These are phyloP conservation scores for Cronartium quercuum DNA, from an alignment of 1,284 basidiomycete species.

Conservation along the genomic window DNA sequence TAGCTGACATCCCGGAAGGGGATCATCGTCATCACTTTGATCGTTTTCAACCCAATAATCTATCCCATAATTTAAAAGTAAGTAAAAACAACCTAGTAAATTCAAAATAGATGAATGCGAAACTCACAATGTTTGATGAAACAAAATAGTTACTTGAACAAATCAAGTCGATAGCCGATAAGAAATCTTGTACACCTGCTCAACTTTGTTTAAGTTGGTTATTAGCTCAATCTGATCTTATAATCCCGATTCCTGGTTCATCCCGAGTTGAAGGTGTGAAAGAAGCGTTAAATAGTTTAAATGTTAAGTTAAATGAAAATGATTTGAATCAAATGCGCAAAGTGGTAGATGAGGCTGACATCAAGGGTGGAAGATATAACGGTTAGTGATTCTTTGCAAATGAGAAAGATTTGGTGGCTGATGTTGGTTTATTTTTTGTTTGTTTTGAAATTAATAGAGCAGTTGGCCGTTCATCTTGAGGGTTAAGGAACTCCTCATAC, in stretches of 20 bases:
- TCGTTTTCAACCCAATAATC: constrained; percentile 48
- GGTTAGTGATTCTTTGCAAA: neutral
- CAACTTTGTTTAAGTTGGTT: constrained; percentile 53
- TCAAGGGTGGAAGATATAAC: constrained; percentile 22
- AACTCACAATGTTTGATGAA: neutral
- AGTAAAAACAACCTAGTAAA: constrained; percentile 13
- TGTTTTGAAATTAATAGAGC: neutral
- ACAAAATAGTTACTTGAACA: constrained; percentile 13
- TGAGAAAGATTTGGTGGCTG: neutral
- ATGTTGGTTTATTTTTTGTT: neutral
- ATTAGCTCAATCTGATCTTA: constrained; percentile 48
- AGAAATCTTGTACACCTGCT: constrained; percentile 48
- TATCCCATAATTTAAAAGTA: constrained; percentile 49
- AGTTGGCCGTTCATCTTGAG: neutral
- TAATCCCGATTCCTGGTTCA: constrained; percentile 51
- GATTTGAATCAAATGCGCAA: neutral
- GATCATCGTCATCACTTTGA: constrained; percentile 49
- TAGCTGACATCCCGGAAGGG: constrained; percentile 46
- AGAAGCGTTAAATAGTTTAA: constrained; percentile 7
- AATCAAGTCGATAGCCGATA: constrained; percentile 43
- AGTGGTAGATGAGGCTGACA: constrained; percentile 6
- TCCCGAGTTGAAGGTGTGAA: constrained; percentile 38
- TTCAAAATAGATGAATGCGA: neutral
- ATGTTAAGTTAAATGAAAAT: constrained; percentile 8
- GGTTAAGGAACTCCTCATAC: neutral